phyloP scores from a whole-genome alignment of 2,329 filamentous ascomycete genomes.

The Gaeumannomyces tritici region DNA sequence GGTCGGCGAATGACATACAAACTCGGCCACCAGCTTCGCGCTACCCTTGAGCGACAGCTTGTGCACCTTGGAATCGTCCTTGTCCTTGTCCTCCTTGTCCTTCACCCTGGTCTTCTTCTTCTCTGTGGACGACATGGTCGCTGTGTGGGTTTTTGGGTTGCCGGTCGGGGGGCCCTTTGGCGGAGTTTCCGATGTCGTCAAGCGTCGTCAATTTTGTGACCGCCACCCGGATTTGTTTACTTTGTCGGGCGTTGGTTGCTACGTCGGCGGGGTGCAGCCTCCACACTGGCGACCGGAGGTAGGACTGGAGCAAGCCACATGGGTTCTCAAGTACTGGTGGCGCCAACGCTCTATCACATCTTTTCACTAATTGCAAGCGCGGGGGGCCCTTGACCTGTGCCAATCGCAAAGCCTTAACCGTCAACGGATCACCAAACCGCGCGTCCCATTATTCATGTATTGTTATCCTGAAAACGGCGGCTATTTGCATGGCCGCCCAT shows the following conservation, averaged over 20 bases:
- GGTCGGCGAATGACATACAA: slow-evolving; percentile 53
- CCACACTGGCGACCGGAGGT: too few species aligned
- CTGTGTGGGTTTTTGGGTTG: background rate
- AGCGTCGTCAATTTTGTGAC: background rate
- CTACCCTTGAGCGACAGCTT: slow-evolving; percentile 83
- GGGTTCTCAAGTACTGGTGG: background rate
- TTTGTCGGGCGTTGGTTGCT: background rate
- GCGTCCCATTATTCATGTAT: background rate
- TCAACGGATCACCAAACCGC: too few species aligned
- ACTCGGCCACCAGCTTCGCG: slow-evolving; percentile 86
- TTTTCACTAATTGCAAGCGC: background rate
- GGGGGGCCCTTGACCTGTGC: background rate
- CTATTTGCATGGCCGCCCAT: background rate
- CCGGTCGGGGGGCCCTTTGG: background rate
- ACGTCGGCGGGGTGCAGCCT: background rate
- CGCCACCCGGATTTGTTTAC: slow-evolving; percentile 1
- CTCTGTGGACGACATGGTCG: slow-evolving; percentile 9
- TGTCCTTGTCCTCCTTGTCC: slow-evolving; percentile 32
- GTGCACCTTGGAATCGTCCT: slow-evolving; percentile 81
- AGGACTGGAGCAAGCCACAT: too few species aligned
- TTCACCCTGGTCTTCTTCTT: background rate
- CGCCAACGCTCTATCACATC: too few species aligned
- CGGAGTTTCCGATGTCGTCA: background rate
- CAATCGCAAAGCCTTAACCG: background rate
- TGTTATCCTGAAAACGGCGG: background rate